Evolutionary conservation across 1,139 yeast species (phyloP).

Genomic region (Lodderomyces oxycetoniae): DNA sequence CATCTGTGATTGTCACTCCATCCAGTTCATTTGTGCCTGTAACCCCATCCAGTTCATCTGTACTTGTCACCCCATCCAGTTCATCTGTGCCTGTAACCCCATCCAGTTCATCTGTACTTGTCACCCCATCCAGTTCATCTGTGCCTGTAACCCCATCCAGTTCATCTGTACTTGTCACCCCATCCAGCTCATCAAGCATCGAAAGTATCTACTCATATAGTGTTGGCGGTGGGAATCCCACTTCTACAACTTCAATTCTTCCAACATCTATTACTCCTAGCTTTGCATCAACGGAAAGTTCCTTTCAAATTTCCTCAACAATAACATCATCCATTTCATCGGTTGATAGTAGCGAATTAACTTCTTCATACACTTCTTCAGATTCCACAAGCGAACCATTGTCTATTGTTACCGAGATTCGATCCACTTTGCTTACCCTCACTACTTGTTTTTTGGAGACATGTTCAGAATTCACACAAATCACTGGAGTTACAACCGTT

Average conservation of each 20-base stretch:
- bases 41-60: too few relatives aligned
- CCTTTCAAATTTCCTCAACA: too few relatives aligned
- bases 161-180: not conserved
- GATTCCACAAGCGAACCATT: not conserved
- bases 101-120: not conserved
- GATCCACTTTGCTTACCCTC: not conserved
- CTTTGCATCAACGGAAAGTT: too few relatives aligned
- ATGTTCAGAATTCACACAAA: not conserved
- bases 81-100: too few relatives aligned
- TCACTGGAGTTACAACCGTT: conserved; percentile 28
- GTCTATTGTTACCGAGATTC: not conserved
- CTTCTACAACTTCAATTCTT: not conserved
- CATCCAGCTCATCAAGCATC: too few relatives aligned
- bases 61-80: too few relatives aligned
- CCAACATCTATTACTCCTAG: conserved; percentile 1
- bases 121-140: not conserved
- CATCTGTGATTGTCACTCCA: too few relatives aligned
- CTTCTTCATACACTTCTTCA: not conserved
- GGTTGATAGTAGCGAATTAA: not conserved
- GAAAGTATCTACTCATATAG: too few relatives aligned
- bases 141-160: not conserved
- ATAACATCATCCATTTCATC: not conserved
- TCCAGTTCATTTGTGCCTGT: too few relatives aligned
- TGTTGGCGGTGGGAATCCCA: too few relatives aligned
- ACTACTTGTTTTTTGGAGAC: not conserved